A percentile compares a stretch with the other conserved stretches of the same genome.
Evolutionary conservation across 768 basidiomycete genomes (phyloP).

Genomic region (Serendipita sp.): DNA sequence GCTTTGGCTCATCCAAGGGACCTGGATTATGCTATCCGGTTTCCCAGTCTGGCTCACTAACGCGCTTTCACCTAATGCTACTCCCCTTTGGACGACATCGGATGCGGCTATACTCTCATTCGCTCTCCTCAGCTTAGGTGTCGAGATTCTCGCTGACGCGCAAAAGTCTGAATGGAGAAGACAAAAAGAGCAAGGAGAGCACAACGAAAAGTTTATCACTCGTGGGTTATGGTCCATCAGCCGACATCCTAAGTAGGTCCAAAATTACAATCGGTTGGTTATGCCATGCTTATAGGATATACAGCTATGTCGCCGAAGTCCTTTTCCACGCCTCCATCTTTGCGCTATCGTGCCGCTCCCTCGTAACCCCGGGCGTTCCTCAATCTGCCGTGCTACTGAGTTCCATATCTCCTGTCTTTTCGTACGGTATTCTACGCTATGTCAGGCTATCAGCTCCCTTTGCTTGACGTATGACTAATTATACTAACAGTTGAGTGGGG

Average conservation of each 20-base stretch:
- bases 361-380: conserved; percentile 32
- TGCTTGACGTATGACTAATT: background rate
- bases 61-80: conserved; percentile 30
- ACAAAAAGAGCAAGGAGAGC: conserved; percentile 42
- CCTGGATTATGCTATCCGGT: conserved; percentile 52
- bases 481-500: conserved; percentile 36
- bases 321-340: conserved; percentile 55
- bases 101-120: conserved; percentile 41
- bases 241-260: conserved; percentile 54
- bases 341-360: conserved; percentile 34
- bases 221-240: conserved; percentile 52
- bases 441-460: conserved; percentile 19
- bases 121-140: conserved; percentile 37
- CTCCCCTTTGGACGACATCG: conserved; percentile 35
- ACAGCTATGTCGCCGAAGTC: conserved; percentile 56
- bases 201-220: conserved; percentile 55
- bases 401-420: conserved; percentile 43
- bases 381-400: conserved; percentile 28
- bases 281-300: background rate
- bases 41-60: conserved; percentile 49
- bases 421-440: conserved; percentile 40
- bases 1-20: conserved; percentile 52
- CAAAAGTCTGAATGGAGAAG: conserved; percentile 51
- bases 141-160: conserved; percentile 46
- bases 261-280: no score